Conservation (phyloP, 345 rosid genomes). For the Geranium rotundifolium region DNA sequence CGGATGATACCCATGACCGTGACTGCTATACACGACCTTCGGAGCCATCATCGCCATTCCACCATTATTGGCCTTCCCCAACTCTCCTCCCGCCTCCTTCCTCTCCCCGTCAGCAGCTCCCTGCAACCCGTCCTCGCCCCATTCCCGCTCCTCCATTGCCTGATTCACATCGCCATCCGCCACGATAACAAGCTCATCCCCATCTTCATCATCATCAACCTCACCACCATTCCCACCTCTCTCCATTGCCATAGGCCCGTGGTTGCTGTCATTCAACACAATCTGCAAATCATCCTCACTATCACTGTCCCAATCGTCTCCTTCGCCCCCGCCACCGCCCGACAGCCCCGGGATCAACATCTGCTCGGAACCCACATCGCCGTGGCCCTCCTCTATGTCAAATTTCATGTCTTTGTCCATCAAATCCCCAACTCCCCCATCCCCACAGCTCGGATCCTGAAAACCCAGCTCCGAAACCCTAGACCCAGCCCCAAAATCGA, state of each 20-base stretch:
- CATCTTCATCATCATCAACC: slow-evolving; percentile 66
- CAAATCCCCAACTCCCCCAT: too few species aligned
- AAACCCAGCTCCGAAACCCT: too few species aligned
- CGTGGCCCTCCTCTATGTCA: too few species aligned
- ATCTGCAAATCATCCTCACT: slow-evolving; percentile 96
- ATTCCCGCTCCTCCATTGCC: slow-evolving; percentile 50
- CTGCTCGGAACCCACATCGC: too few species aligned
- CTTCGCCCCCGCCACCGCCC: slow-evolving; percentile 21
- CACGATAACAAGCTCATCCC: slow-evolving; percentile 65
- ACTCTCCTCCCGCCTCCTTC: slow-evolving; percentile 13
- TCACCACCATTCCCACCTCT: slow-evolving; percentile 36
- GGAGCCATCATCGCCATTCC: slow-evolving; percentile 18
- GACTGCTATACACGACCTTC: slow-evolving; percentile 74
- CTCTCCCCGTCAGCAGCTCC: slow-evolving; percentile 27
- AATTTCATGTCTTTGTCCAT: too few species aligned
- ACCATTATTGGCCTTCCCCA: slow-evolving; percentile 16
- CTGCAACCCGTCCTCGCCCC: slow-evolving; percentile 63
- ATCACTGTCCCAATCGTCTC: slow-evolving; percentile 81
- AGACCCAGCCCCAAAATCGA: too few species aligned
- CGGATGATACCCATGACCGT: slow-evolving; percentile 77
- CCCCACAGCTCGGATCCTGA: too few species aligned
- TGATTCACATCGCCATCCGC: slow-evolving; percentile 49
- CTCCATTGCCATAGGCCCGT: slow-evolving; percentile 37
- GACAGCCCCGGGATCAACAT: slow-evolving; percentile 54
- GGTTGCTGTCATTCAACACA: slow-evolving; percentile 68